Percentiles rank a stretch among this genome's conserved stretches.
phyloP scores from a whole-genome alignment of 1,139 yeast species.

The Saccharomyces pastorianus region DNA sequence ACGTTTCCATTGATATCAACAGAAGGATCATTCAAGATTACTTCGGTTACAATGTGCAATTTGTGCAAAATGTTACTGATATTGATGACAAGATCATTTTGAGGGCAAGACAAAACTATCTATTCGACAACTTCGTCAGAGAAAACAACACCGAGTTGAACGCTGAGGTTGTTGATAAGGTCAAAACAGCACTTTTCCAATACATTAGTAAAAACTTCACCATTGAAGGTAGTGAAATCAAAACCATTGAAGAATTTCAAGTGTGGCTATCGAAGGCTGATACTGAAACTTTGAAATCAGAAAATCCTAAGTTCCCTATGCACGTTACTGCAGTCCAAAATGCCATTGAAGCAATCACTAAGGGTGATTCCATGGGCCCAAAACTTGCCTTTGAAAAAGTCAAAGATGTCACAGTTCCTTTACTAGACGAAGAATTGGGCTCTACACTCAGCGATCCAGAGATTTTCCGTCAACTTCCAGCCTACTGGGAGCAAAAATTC shows the following conservation, averaged over 20 bases:
- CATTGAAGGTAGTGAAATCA: constrained; percentile 29
- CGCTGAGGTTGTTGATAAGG: constrained; percentile 33
- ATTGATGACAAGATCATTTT: constrained; percentile 94
- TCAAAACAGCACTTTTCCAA: constrained; percentile 38
- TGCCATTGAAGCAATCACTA: constrained; percentile 41
- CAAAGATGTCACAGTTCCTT: constrained; percentile 68
- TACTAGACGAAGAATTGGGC: constrained; percentile 65
- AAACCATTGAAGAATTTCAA: constrained; percentile 35
- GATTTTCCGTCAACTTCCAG: constrained; percentile 72
- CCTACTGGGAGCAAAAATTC: constrained; percentile 81
- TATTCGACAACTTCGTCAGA: constrained; percentile 53
- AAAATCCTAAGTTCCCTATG: constrained; percentile 82
- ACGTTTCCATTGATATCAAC: constrained; percentile 87
- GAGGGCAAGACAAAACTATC: constrained; percentile 82
- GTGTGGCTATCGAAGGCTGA: constrained; percentile 48
- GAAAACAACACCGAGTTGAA: constrained; percentile 19
- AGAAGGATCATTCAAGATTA: constrained; percentile 82
- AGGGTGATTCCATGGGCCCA: constrained; percentile 33
- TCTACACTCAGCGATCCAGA: constrained; percentile 74
- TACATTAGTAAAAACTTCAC: constrained; percentile 56
- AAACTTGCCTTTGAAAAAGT: constrained; percentile 34
- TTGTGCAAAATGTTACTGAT: constrained; percentile 95
- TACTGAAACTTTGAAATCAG: constrained; percentile 41
- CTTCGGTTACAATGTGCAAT: constrained; percentile 78
- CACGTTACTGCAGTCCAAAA: constrained; percentile 54